Percentiles rank a stretch among this genome's conserved stretches.
Conservation (phyloP, 805 yeast genomes). For the Komagataella mondaviorum region DNA sequence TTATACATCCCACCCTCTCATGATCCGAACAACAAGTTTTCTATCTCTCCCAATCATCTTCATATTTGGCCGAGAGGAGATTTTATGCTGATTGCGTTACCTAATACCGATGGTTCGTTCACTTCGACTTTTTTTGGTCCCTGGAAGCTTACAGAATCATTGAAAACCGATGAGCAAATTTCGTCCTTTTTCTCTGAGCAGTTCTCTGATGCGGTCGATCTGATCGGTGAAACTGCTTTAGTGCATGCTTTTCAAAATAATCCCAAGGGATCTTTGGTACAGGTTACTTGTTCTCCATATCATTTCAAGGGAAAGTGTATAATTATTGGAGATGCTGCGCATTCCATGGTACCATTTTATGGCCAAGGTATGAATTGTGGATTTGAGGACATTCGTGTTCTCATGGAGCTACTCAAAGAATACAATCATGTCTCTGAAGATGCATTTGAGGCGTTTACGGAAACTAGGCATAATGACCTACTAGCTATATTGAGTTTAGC, state of each 20-base stretch:
- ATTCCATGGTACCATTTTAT: slow-evolving; percentile 95
- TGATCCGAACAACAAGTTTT: slow-evolving; percentile 22
- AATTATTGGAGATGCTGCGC: slow-evolving; percentile 87
- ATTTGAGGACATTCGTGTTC: slow-evolving; percentile 72
- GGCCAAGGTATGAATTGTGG: slow-evolving; percentile 98
- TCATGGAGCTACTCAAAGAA: slow-evolving; percentile 36
- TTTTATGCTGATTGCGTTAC: slow-evolving; percentile 81
- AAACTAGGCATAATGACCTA: slow-evolving; percentile 47
- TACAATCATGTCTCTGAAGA: slow-evolving; percentile 21
- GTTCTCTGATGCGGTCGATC: slow-evolving; percentile 62
- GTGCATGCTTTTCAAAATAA: slow-evolving; percentile 35
- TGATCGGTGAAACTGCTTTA: slow-evolving; percentile 45
- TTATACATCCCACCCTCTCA: slow-evolving; percentile 54
- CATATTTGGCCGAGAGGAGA: slow-evolving; percentile 90
- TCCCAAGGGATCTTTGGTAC: slow-evolving; percentile 72
- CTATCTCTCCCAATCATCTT: slow-evolving; percentile 58
- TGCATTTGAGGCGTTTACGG: slow-evolving; percentile 45
- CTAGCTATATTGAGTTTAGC: slow-evolving; percentile 70
- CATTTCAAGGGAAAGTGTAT: slow-evolving; percentile 48
- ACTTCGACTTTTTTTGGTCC: slow-evolving; percentile 86
- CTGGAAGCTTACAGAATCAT: slow-evolving; percentile 45
- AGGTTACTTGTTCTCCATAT: slow-evolving; percentile 58
- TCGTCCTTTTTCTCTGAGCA: slow-evolving; percentile 38
- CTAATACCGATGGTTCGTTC: slow-evolving; percentile 77
- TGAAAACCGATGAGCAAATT: slow-evolving; percentile 27